These are phyloP conservation scores for Scheffersomyces illinoinensis DNA, from an alignment of 1,139 yeast species.

Conservation along the genomic window DNA sequence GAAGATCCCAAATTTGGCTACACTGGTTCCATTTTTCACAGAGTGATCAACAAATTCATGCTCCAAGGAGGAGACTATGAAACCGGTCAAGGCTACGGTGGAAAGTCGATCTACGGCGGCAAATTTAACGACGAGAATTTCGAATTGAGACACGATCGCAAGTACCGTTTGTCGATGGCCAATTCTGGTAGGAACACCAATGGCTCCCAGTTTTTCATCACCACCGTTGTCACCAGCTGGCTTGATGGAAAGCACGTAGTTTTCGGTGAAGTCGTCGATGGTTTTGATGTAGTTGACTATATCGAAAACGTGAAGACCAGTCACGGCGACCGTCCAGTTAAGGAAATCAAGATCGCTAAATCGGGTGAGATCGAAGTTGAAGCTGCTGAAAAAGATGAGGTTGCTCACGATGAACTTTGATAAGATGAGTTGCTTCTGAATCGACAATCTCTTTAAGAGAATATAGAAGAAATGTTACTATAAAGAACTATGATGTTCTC, in stretches of 20 bases:
- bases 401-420: constrained; percentile 28
- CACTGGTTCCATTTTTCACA: constrained; percentile 54
- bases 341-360: constrained; percentile 48
- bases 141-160: constrained; percentile 56
- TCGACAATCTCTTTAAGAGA: not conserved
- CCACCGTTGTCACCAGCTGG: constrained; percentile 63
- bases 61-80: constrained; percentile 66
- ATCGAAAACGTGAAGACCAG: constrained; percentile 55
- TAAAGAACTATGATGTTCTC: not conserved
- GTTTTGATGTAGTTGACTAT: constrained; percentile 59
- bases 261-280: constrained; percentile 77
- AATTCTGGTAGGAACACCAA: constrained; percentile 64
- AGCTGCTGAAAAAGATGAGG: constrained; percentile 10
- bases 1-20: constrained; percentile 58
- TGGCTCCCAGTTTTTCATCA: constrained; percentile 66
- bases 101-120: constrained; percentile 58
- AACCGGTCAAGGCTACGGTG: constrained; percentile 60
- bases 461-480: too few relatives aligned
- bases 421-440: not conserved
- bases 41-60: constrained; percentile 60
- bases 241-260: constrained; percentile 74
- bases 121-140: constrained; percentile 62
- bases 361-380: constrained; percentile 47
- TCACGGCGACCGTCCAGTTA: constrained; percentile 52
- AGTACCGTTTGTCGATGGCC: constrained; percentile 63